phyloP scores from a whole-genome alignment of 768 basidiomycete species.

The Suillus lakei region DNA sequence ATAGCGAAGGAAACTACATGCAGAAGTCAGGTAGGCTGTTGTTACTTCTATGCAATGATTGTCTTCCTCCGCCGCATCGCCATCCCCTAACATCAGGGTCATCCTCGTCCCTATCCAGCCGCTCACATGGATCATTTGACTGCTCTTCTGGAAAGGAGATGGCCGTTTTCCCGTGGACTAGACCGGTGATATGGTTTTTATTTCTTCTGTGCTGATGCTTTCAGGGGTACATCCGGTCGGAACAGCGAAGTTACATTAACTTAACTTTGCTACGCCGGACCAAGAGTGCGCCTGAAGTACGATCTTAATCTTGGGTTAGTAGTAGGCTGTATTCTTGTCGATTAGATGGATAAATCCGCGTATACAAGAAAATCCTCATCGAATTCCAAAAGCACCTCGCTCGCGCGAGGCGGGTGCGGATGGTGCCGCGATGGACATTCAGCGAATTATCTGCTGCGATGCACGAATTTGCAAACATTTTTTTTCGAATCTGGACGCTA shows the following conservation, averaged over 20 bases:
- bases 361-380: not conserved
- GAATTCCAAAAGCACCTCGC: not conserved
- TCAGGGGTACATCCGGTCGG: not conserved
- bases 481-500: conserved; percentile 1
- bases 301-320: not conserved
- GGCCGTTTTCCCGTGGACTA: not conserved
- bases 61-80: conserved; percentile 40
- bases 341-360: not conserved
- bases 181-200: not conserved
- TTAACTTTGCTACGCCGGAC: not conserved
- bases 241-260: not conserved
- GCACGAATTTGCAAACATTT: not conserved
- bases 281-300: not conserved
- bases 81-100: conserved; percentile 46
- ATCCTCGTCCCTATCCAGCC: conserved; percentile 22
- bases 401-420: not conserved
- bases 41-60: conserved; percentile 55
- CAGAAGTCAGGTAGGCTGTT: conserved; percentile 57
- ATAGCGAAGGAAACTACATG: conserved; percentile 69
- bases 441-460: not conserved
- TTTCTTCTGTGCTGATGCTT: not conserved
- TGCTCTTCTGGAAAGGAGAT: not conserved
- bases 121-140: conserved; percentile 14
- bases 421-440: not conserved
- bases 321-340: not conserved